Base-by-base conservation (phyloP, 2,329 filamentous ascomycete genomes). In the Paecilomyces sp. region DNA sequence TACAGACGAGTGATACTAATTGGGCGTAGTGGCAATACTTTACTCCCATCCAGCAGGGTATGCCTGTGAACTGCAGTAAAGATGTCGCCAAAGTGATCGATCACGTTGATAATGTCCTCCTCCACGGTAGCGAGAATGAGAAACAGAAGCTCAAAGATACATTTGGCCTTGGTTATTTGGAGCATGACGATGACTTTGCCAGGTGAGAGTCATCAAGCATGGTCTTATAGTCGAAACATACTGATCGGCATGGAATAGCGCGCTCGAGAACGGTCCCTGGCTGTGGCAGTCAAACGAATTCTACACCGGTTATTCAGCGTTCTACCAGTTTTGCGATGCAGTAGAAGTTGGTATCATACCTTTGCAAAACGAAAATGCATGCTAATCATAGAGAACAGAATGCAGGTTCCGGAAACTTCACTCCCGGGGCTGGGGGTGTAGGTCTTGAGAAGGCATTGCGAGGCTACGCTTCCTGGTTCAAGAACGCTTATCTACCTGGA, bases 1-100 rank as follows among this genome's bases (percentile, higher is more conserved):
- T 41, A 41, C 13, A 6, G n/a, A 41, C 6, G 36, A n/a, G n/a
- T 15, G 13, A 41, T 15, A 41, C 36, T 41, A n/a, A 41, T 15
- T 15, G 2, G 13, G n/a, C 11, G 13, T 4, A 77, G 65, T 86
- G 82, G 82, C 74, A 80, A 68, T 86, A 86, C 65, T 86, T 84
- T 65, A 65, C 74, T 3, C 83, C 83, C 0, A 76, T 85, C n/a
- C 79, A 83, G 65, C 65, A 81, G 33, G 83, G 82, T 7, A 85
- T 86, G 82, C 78, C 84, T 5, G 68, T 76, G 64, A 86, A 86
- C 69, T 86, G 84, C 72, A 84, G 80, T 67, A 73, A 66, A 2
- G 83, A 85, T 65, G 71, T 85, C 31, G 69, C 75, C 1, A 72
- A 76, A 3, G 82, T 86, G 18, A 74, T 85, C 41, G 76, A 82